Evolutionary conservation across 2,329 filamentous ascomycete species (phyloP).

Genomic region (Emergomyces orientalis): DNA sequence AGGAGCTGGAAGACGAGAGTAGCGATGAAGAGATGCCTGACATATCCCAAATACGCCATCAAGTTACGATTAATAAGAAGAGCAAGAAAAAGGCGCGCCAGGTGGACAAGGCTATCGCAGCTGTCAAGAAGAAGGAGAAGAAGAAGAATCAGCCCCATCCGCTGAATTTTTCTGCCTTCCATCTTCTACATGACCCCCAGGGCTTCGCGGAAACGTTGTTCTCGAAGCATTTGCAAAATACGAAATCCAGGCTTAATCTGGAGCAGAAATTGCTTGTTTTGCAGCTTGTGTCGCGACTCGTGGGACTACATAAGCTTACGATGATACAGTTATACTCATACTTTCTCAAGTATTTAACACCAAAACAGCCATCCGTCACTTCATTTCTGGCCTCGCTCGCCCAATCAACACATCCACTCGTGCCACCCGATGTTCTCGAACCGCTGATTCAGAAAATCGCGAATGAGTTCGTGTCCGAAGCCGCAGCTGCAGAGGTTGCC

Average conservation of each 20-base stretch:
- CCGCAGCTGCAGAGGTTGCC: constrained; percentile 79
- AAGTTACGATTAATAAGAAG: constrained; percentile 92
- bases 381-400: constrained; percentile 87
- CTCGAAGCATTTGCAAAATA: constrained; percentile 79
- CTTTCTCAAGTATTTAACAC: constrained; percentile 86
- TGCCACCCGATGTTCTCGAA: constrained; percentile 86
- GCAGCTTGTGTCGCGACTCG: constrained; percentile 80
- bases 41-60: constrained; percentile 71
- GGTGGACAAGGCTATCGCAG: constrained; percentile 71
- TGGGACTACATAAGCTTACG: constrained; percentile 86
- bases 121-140: constrained; percentile 70
- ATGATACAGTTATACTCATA: constrained; percentile 90
- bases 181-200: constrained; percentile 88
- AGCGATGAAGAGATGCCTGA: constrained; percentile 69
- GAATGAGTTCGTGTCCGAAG: constrained; percentile 96
- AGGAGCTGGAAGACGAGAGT: constrained; percentile 82
- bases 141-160: constrained; percentile 82
- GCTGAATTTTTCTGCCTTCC: constrained; percentile 91
- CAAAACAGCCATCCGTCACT: constrained; percentile 79
- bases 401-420: constrained; percentile 80
- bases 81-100: constrained; percentile 74
- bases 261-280: constrained; percentile 86
- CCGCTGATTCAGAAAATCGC: constrained; percentile 90
- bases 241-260: constrained; percentile 72
- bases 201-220: constrained; percentile 87